Conservation (phyloP, 2,329 filamentous ascomycete species). For the Zymoseptoria crescenta region DNA sequence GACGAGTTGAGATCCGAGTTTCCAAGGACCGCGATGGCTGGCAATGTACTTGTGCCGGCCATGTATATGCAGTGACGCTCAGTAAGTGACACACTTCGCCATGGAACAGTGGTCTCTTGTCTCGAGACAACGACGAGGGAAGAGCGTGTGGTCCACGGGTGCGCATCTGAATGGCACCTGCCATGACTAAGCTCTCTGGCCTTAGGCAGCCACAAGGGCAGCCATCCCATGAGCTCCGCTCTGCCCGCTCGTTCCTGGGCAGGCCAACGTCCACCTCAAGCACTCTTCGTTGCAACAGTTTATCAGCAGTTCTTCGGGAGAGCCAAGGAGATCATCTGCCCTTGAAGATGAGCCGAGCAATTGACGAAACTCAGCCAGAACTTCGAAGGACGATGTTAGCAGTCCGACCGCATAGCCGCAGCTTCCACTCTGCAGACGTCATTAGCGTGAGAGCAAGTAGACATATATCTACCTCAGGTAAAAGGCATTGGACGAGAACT, state of each 20-base stretch:
- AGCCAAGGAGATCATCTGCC: background rate
- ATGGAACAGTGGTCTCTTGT: no score
- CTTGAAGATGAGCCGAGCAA: background rate
- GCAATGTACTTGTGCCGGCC: no score
- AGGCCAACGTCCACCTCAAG: background rate
- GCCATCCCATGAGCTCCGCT: background rate
- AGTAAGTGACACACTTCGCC: no score
- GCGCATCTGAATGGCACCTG: no score
- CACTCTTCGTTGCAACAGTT: background rate
- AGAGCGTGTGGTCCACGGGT: no score
- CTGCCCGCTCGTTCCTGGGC: background rate
- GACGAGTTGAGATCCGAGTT: no score
- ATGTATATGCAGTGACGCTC: no score
- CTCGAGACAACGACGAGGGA: no score
- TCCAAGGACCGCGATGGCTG: no score
- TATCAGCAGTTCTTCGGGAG: background rate
- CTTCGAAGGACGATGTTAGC: background rate
- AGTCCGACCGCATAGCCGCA: background rate
- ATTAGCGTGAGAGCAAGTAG: background rate
- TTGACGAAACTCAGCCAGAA: background rate
- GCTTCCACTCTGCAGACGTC: slow-evolving; percentile 1
- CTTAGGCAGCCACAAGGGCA: no score
- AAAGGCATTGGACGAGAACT: background rate
- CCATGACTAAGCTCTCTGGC: no score
- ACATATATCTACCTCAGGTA: background rate